Percentiles rank a stretch among this genome's conserved stretches.
These are phyloP conservation scores for Centaurea solstitialis DNA, from an alignment of 129 eudicot genomes.

Conservation along the genomic window DNA sequence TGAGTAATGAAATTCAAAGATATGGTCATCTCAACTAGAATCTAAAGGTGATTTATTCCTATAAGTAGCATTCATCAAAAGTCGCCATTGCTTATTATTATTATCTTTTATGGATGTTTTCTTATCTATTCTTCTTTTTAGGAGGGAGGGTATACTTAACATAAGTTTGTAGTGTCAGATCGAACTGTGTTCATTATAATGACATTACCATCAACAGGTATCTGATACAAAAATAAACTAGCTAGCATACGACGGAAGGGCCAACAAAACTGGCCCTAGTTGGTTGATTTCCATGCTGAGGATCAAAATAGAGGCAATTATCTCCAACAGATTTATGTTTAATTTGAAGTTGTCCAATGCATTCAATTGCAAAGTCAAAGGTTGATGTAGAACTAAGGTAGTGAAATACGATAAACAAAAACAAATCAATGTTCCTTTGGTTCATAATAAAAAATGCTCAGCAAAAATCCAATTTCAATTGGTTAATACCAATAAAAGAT, in stretches of 20 bases:
- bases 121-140: background rate
- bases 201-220: background rate
- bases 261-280: background rate
- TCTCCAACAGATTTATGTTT: background rate
- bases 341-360: background rate
- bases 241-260: background rate
- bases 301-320: background rate
- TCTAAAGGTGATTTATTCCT: background rate
- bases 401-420: background rate
- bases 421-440: background rate
- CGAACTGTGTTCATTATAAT: background rate
- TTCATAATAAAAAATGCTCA: background rate
- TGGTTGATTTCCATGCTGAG: background rate
- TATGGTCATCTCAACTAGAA: background rate
- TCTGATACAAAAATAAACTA: background rate
- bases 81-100: background rate
- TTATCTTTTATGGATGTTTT: background rate
- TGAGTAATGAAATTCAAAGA: background rate
- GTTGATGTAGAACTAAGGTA: constrained; percentile 2
- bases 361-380: background rate
- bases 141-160: background rate
- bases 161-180: background rate
- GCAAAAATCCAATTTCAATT: background rate
- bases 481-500: constrained; percentile 1
- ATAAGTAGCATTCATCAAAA: background rate